phyloP scores from a whole-genome alignment of 371 early-diverging fungal species.

The Mortierella sp. region DNA sequence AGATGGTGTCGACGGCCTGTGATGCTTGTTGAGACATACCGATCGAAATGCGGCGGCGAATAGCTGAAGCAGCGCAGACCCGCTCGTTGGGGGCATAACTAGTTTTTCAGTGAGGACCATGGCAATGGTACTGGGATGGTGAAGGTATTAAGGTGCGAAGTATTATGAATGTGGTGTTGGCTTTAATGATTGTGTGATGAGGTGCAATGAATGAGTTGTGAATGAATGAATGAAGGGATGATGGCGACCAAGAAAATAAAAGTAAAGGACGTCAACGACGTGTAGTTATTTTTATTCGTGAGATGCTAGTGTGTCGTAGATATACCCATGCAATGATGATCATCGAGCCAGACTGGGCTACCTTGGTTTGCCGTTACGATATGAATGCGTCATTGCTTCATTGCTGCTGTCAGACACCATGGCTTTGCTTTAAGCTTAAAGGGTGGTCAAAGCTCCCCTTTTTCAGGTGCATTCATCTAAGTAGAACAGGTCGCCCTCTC shows the following conservation, averaged over 20 bases:
- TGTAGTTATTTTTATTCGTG: too few relatives aligned
- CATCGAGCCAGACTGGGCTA: too few relatives aligned
- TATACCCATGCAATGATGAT: background rate
- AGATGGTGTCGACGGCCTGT: too few relatives aligned
- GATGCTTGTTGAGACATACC: background rate
- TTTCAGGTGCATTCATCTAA: too few relatives aligned
- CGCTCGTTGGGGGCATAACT: conserved; percentile 6
- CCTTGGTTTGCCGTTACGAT: too few relatives aligned
- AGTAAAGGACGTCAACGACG: background rate
- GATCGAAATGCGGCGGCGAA: conserved; percentile 29
- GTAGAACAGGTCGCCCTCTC: too few relatives aligned
- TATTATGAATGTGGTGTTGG: background rate
- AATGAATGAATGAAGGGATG: background rate
- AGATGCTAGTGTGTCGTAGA: background rate
- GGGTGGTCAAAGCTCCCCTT: too few relatives aligned
- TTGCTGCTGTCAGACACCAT: too few relatives aligned
- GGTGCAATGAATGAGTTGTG: background rate
- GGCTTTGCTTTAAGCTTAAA: too few relatives aligned
- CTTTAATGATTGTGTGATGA: background rate
- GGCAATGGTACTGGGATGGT: background rate
- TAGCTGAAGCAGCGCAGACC: conserved; percentile 28
- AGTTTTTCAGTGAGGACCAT: conserved; percentile 12
- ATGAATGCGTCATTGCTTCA: too few relatives aligned
- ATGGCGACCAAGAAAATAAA: background rate
- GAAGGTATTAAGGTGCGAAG: background rate